Conservation (phyloP, 2,329 filamentous ascomycete genomes). For the Seiridium unicorne region DNA sequence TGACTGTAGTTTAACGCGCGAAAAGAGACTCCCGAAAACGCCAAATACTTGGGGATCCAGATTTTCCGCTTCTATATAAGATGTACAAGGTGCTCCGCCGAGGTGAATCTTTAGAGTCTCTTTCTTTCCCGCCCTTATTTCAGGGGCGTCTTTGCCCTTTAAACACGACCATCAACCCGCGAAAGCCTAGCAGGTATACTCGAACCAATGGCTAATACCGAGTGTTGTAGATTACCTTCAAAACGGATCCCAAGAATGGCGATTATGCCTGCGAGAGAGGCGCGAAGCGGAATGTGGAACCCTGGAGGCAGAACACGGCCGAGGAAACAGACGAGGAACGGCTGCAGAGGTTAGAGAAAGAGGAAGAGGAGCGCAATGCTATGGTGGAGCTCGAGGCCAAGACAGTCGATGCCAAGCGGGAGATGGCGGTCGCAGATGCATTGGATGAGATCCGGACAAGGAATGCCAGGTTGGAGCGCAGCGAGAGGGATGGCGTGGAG, state of each 20-base stretch:
- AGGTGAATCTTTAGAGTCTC: constrained; percentile 30
- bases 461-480: constrained; percentile 83
- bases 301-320: constrained; percentile 64
- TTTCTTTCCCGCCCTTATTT: no score
- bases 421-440: constrained; percentile 96
- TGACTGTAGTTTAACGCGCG: constrained; percentile 71
- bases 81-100: constrained; percentile 80
- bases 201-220: no score
- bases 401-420: constrained; percentile 85
- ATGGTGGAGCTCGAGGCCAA: constrained; percentile 97
- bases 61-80: constrained; percentile 90
- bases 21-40: constrained; percentile 85
- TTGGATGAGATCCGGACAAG: constrained; percentile 90
- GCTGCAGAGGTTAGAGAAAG: constrained; percentile 80
- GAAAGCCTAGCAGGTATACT: no score
- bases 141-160: no score
- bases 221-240: constrained; percentile 68
- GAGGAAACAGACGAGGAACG: constrained; percentile 85
- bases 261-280: constrained; percentile 74
- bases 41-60: constrained; percentile 84
- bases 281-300: constrained; percentile 90
- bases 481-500: constrained; percentile 65
- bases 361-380: constrained; percentile 75
- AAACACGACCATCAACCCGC: no score
- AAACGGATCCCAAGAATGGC: constrained; percentile 92